Evolutionary conservation across 331 rosid species (phyloP), one percentile per base, ranked within the genome.

Genomic region (Cydonia oblonga): DNA sequence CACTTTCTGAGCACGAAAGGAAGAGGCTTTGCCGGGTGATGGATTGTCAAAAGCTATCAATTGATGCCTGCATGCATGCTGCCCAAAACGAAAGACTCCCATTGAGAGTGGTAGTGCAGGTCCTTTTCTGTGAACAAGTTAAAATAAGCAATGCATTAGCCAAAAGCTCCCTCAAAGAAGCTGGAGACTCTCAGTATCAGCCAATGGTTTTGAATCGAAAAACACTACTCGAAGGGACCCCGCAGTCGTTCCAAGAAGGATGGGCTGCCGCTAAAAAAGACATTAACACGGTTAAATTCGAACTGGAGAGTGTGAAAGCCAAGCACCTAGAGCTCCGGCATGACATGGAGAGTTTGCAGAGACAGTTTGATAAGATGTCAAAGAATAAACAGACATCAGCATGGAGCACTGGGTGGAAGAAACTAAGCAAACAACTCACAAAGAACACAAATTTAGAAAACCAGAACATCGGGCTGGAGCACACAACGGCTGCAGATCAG

Each of bases 41-140:
- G 98, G 97, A 93, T 29, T 91, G 98, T 75, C 96, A 93, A 78
- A 93, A 93, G 76, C 96, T 93, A 67, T 93, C 98, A 20, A 89
- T 91, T 20, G 98, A 91, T 78, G 98, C 98, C 1, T 93, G 98
- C 75, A 84, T 89, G 96, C 98, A 93, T 67, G 97, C 98, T 30
- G 98, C 98, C 1, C 97, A 91, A 74, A 93, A 93, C 51, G 98
- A 93, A 82, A 86, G 98, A 71, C 97, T 93, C 59, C 98, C 98
- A 20, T 69, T 91, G 56, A 87, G 98, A 71, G 90, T 93, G 29
- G 98, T 93, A 8, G 97, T 93, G 61, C 98, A 93, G 79, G 98
- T 93, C n/a, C 91, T 93, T 38, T 93, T 93, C 81, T 90, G 96
- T 0, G 97, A 93, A 64, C 98, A 93, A 79, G 89, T 93, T 0